Conservation (phyloP, 1,139 yeast genomes). For the Kodamaea suecica region DNA sequence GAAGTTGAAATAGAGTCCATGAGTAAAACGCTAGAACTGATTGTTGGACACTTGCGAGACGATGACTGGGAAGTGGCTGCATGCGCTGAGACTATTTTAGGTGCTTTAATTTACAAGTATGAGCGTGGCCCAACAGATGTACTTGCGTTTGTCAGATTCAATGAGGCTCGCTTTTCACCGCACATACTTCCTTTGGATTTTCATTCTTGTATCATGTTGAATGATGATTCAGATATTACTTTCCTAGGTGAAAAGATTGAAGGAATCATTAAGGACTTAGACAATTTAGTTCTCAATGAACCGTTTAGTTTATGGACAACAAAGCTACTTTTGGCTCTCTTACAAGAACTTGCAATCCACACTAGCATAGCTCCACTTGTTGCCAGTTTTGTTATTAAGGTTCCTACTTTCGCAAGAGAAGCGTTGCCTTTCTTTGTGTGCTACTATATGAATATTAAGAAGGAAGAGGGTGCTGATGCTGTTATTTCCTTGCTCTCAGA, state of each 20-base stretch:
- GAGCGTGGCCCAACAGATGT: conserved; percentile 15
- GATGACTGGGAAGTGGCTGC: conserved; percentile 20
- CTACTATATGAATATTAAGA: conserved; percentile 18
- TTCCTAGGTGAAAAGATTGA: conserved; percentile 15
- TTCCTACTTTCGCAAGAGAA: conserved; percentile 20
- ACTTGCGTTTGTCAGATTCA: conserved; percentile 18
- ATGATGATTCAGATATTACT: conserved; percentile 19
- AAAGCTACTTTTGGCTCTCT: conserved; percentile 30
- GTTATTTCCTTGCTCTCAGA: background rate
- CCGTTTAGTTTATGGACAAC: conserved; percentile 28
- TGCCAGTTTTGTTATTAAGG: conserved; percentile 23
- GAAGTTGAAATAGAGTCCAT: conserved; percentile 11
- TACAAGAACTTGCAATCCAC: conserved; percentile 28
- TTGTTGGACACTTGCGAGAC: conserved; percentile 10
- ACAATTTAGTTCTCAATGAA: conserved; percentile 3
- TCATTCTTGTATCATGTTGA: conserved; percentile 31
- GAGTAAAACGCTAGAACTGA: conserved; percentile 15
- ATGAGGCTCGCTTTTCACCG: conserved; percentile 13
- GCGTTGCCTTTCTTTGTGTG: conserved; percentile 27
- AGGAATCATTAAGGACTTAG: conserved; percentile 14
- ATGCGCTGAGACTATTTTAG: conserved; percentile 38
- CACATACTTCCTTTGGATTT: conserved; percentile 32
- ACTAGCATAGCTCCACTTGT: conserved; percentile 25
- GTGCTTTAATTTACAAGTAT: conserved; percentile 31
- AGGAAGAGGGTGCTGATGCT: conserved; percentile 12